A percentile compares a stretch with the other conserved stretches of the same genome.
These are phyloP conservation scores for Chlamydomonas sphaeroides DNA, from an alignment of 139 green algal genomes.

Conservation along the genomic window DNA sequence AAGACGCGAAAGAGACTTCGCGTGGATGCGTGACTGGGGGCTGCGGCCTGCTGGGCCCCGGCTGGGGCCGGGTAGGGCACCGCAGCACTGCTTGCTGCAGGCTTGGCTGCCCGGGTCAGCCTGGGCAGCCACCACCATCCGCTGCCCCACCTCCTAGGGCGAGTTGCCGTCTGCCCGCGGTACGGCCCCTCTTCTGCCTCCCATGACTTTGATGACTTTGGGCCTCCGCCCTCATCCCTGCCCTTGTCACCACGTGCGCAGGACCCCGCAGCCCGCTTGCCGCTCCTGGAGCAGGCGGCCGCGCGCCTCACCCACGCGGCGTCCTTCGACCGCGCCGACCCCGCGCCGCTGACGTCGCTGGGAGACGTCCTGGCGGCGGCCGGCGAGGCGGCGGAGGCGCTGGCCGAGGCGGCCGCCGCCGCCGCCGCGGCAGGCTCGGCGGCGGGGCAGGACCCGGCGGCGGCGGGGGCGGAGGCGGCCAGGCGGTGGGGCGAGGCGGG, in stretches of 20 bases:
- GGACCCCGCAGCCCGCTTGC: slow-evolving; percentile 34
- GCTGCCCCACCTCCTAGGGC: no score
- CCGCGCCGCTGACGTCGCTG: slow-evolving; percentile 67
- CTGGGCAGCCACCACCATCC: no score
- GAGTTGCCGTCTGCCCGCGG: no score
- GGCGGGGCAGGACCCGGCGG: background rate
- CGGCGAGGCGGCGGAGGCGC: slow-evolving; percentile 54
- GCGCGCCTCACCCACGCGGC: slow-evolving; percentile 51
- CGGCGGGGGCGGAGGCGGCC: background rate
- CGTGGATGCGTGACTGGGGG: no score
- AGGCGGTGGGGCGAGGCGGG: background rate
- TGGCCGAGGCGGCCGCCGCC: slow-evolving; percentile 7
- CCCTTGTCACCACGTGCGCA: background rate
- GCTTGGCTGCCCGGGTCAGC: no score
- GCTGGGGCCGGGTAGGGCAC: no score
- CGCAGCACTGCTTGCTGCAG: no score
- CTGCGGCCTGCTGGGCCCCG: no score
- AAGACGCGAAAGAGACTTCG: no score
- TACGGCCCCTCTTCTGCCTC: no score
- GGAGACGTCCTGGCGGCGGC: slow-evolving; percentile 70
- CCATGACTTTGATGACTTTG: no score
- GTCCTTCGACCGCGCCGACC: slow-evolving; percentile 66
- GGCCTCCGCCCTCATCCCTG: no score
- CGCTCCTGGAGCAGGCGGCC: slow-evolving; percentile 65
- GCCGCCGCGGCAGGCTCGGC: background rate